These are phyloP conservation scores for Aspergillus felis DNA, from an alignment of 2,329 filamentous ascomycete species.

Conservation along the genomic window DNA sequence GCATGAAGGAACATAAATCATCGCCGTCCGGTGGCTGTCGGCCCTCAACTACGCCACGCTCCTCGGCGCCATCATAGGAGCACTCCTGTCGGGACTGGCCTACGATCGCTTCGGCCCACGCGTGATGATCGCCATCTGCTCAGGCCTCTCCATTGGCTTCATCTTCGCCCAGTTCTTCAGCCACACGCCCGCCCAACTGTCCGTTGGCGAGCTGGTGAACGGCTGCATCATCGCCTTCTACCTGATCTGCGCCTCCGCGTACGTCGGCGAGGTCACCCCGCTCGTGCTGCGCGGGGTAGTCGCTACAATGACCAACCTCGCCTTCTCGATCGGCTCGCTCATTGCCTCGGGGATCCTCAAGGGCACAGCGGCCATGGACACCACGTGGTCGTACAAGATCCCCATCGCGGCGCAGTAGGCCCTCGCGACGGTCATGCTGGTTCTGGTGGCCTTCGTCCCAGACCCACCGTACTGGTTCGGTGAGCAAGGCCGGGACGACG, in stretches of 20 bases:
- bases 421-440: conserved; percentile 19
- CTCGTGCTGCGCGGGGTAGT: conserved; percentile 28
- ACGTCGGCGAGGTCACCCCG: conserved; percentile 29
- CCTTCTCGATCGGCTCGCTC: conserved; percentile 30
- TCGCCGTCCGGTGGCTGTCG: conserved; percentile 23
- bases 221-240: conserved; percentile 61
- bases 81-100: conserved; percentile 19
- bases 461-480: conserved; percentile 26
- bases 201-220: conserved; percentile 59
- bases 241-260: conserved; percentile 50
- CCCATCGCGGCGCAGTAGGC: conserved; percentile 25
- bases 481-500: conserved; percentile 17
- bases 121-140: conserved; percentile 23
- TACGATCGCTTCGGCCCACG: conserved; percentile 28
- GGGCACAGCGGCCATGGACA: conserved; percentile 15
- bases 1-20: conserved; percentile 20
- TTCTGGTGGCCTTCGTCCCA: conserved; percentile 18
- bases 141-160: conserved; percentile 39
- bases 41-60: conserved; percentile 26
- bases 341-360: conserved; percentile 29
- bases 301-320: conserved; percentile 27
- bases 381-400: conserved; percentile 19
- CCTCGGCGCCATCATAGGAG: conserved; percentile 23
- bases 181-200: conserved; percentile 50
- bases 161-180: conserved; percentile 64